Base-by-base conservation (phyloP, 2,329 filamentous ascomycete species). In the Cladosporium phlei region DNA sequence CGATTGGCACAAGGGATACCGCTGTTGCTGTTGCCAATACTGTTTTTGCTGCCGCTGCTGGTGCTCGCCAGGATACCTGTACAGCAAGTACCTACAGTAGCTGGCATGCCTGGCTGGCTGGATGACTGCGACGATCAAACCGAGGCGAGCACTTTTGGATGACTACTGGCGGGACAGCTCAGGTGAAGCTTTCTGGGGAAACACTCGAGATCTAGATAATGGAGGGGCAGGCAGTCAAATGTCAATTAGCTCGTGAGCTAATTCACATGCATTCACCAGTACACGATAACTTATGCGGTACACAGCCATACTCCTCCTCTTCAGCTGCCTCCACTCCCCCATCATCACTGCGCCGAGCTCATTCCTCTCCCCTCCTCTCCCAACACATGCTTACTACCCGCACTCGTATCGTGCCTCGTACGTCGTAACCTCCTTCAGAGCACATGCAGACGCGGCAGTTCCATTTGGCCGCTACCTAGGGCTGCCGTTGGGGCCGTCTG, bases 1-100 rank as follows among this genome's bases (percentile, higher is more conserved):
- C 37, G 37, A 39, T 39, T 39, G 37, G 37, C 37, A 39, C 37
- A n/a, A n/a, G n/a, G n/a, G n/a, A n/a, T n/a, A n/a, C n/a, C n/a
- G n/a, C n/a, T n/a, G n/a, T n/a, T n/a, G n/a, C n/a, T n/a, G n/a
- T n/a, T n/a, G n/a, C n/a, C n/a, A n/a, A n/a, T n/a, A n/a, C n/a
- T n/a, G n/a, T n/a, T n/a, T n/a, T n/a, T n/a, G n/a, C n/a, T n/a
- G n/a, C n/a, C n/a, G n/a, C n/a, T n/a, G n/a, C n/a, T n/a, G n/a
- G n/a, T n/a, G n/a, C n/a, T n/a, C n/a, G n/a, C n/a, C n/a, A n/a
- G n/a, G n/a, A n/a, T n/a, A n/a, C n/a, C n/a, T n/a, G n/a, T n/a
- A n/a, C n/a, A n/a, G n/a, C n/a, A n/a, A n/a, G n/a, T n/a, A n/a
- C n/a, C n/a, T n/a, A n/a, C n/a, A n/a, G n/a, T n/a, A n/a, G n/a